These are phyloP conservation scores for Themeda triandra DNA, from an alignment of 176 grass and related monocot genomes.

Conservation along the genomic window DNA sequence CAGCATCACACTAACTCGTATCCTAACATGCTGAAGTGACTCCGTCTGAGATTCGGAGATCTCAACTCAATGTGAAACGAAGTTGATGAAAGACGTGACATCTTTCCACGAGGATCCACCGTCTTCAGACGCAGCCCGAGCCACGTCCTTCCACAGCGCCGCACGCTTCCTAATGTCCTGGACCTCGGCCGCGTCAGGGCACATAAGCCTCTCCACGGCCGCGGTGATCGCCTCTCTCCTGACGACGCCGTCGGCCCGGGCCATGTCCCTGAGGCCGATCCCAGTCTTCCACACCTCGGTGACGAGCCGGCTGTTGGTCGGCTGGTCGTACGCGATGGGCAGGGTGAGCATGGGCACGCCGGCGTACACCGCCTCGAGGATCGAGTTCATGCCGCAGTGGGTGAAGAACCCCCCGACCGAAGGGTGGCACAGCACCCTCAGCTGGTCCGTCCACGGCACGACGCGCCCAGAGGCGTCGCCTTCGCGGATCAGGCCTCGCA, in stretches of 20 bases:
- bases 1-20: too few relatives aligned
- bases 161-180: slow-evolving; percentile 23
- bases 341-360: slow-evolving; percentile 40
- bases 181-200: neutral
- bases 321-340: slow-evolving; percentile 38
- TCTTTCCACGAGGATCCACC: slow-evolving; percentile 29
- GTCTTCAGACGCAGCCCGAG: neutral
- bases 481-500: neutral
- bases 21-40: neutral
- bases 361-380: slow-evolving; percentile 15
- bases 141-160: slow-evolving; percentile 1
- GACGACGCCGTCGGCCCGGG: neutral
- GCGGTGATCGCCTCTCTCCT: slow-evolving; percentile 15
- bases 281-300: slow-evolving; percentile 35
- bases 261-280: slow-evolving; percentile 19
- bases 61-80: slow-evolving; percentile 16
- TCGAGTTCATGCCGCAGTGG: slow-evolving; percentile 61
- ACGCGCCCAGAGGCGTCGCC: neutral
- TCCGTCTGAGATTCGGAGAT: neutral
- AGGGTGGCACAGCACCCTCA: slow-evolving; percentile 38
- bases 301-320: slow-evolving; percentile 17
- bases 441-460: slow-evolving; percentile 45
- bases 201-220: slow-evolving; percentile 28
- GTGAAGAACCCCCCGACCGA: slow-evolving; percentile 38
- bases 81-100: slow-evolving; percentile 36